Evolutionary conservation across 1,284 basidiomycete genomes (phyloP).

Genomic region (Taiwanofungus camphoratus): DNA sequence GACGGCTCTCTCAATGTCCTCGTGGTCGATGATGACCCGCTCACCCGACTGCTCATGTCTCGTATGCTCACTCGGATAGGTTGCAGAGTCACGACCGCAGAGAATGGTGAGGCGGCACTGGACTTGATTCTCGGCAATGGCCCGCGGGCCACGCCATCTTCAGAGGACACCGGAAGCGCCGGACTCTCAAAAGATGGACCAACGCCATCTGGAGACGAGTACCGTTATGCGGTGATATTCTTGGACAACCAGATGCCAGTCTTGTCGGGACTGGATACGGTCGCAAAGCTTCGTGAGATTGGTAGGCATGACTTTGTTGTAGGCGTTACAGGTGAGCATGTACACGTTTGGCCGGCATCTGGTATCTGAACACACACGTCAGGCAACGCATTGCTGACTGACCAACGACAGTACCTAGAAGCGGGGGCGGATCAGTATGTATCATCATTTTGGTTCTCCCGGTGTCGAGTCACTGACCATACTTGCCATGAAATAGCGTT

Average conservation of each 20-base stretch:
- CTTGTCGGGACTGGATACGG: slow-evolving; percentile 72
- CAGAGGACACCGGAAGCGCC: slow-evolving; percentile 25
- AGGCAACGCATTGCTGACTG: slow-evolving; percentile 61
- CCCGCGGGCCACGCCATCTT: slow-evolving; percentile 25
- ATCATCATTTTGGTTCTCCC: background rate
- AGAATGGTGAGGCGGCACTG: slow-evolving; percentile 81
- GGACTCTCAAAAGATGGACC: slow-evolving; percentile 18
- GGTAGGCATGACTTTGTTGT: slow-evolving; percentile 73
- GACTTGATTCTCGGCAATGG: slow-evolving; percentile 56
- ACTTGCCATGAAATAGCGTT: slow-evolving; percentile 31
- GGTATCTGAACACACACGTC: too few species aligned
- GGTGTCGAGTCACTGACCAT: slow-evolving; percentile 1
- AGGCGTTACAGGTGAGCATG: slow-evolving; percentile 60
- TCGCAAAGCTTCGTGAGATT: slow-evolving; percentile 58
- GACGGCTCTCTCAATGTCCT: slow-evolving; percentile 52
- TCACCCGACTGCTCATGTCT: slow-evolving; percentile 81
- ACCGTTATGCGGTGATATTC: slow-evolving; percentile 67
- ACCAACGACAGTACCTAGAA: slow-evolving; percentile 70
- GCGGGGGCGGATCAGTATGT: slow-evolving; percentile 75
- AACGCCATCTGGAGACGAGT: slow-evolving; percentile 15
- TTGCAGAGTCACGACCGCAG: slow-evolving; percentile 75
- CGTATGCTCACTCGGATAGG: slow-evolving; percentile 76
- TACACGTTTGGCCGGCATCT: background rate
- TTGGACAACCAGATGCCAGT: slow-evolving; percentile 88
- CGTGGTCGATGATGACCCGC: slow-evolving; percentile 73